phyloP scores from a whole-genome alignment of 805 yeast species.

The Kodamaea lidongshanica region DNA sequence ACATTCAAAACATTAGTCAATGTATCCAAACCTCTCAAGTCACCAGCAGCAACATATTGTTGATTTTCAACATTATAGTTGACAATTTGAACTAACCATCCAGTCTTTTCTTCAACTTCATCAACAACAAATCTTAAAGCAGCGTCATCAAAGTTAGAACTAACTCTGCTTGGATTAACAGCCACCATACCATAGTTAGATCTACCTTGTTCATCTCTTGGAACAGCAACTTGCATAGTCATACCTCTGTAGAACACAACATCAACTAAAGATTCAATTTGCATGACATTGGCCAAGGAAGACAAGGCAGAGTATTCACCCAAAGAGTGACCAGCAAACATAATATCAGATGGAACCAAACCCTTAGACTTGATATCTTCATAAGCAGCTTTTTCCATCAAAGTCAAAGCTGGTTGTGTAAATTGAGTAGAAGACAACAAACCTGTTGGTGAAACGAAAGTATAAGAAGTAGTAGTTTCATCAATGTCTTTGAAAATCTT shows the following conservation, averaged over 20 bases:
- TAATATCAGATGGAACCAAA: slow-evolving; percentile 83
- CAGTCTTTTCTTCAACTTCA: slow-evolving; percentile 74
- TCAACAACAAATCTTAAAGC: slow-evolving; percentile 93
- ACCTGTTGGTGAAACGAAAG: slow-evolving; percentile 91
- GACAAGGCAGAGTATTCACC: slow-evolving; percentile 99
- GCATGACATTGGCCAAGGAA: slow-evolving; percentile 97
- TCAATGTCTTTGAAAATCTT: slow-evolving; percentile 92
- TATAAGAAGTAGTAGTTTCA: slow-evolving; percentile 72
- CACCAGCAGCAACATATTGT: slow-evolving; percentile 99
- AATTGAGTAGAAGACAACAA: slow-evolving; percentile 96
- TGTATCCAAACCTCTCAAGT: slow-evolving; percentile 89
- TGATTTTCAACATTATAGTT: slow-evolving; percentile 97
- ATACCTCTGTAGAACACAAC: slow-evolving; percentile 99
- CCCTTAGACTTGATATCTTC: slow-evolving; percentile 97
- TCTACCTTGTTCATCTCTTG: slow-evolving; percentile 91
- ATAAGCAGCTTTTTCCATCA: slow-evolving; percentile 98
- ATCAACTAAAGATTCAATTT: slow-evolving; percentile 93
- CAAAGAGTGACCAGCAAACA: slow-evolving; percentile 98
- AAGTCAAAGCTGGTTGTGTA: slow-evolving; percentile 97
- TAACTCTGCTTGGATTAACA: slow-evolving; percentile 91
- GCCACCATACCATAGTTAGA: slow-evolving; percentile 99
- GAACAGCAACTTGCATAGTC: slow-evolving; percentile 99
- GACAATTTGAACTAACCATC: slow-evolving; percentile 95
- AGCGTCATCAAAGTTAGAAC: slow-evolving; percentile 82
- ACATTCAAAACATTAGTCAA: slow-evolving; percentile 89